Base-by-base conservation (phyloP, 345 rosid genomes). In the Zanthoxylum bungeanum region DNA sequence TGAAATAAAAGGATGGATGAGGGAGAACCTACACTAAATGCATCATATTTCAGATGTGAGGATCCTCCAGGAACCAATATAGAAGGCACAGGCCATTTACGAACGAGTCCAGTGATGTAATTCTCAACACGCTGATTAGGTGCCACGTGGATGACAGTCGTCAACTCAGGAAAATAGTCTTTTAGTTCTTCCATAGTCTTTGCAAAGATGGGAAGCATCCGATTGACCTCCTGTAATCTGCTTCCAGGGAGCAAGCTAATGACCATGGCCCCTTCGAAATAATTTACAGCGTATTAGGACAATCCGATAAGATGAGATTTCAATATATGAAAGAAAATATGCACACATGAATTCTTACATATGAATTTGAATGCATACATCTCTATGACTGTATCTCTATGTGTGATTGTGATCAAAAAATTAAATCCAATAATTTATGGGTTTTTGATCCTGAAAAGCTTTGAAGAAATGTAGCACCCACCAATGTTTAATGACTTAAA, bases 191-290 rank as follows among this genome's bases (percentile, higher is more conserved):
- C 75, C 71, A 89, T 60, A 31, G 97, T 75, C 25, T 75, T 76
- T 42, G 79, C 73, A 76, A 86, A 94, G 77, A 94, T 89, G 56
- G 98, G 87, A 81, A 94, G 89, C 97, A 92, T 90, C 72, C 91
- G 84, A 33, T 80, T 77, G 67, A 92, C 95, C 82, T 94, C 98
- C 78, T 92, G 97, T 78, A 90, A 78, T 82, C 98, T 85, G 85
- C 98, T 94, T 78, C 98, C 97, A 5, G 98, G 98, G 52, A 92
- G 90, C 83, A 94, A 78, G 53, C 87, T 79, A 63, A 94, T 75
- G 71, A 86, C 76, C 0, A 82, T 87, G 47, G 95, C 90, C 78
- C 88, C 97, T 90, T 74, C 46, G 74, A 49, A 28, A 60, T 66
- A 57, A 19, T 19, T 6, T 34, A 68, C 67, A 53, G 10, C 33